phyloP scores from a whole-genome alignment of 2,329 filamentous ascomycete genomes.

The Alternaria gansuensis region DNA sequence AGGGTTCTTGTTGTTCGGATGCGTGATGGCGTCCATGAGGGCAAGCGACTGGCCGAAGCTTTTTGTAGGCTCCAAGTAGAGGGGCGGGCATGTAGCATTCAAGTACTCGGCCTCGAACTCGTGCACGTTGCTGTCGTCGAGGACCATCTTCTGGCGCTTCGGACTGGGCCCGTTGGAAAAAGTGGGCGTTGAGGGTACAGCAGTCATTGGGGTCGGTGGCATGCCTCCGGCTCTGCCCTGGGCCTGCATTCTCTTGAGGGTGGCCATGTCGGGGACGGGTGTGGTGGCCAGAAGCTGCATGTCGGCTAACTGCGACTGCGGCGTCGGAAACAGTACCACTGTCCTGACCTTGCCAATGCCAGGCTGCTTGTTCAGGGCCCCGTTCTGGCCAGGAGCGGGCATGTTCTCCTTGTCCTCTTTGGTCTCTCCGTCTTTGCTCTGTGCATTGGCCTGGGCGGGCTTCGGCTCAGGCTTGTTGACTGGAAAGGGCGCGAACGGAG shows the following conservation, averaged over 20 bases:
- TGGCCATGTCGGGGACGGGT: slow-evolving; percentile 62
- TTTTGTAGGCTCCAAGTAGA: slow-evolving; percentile 80
- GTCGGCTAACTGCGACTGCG: slow-evolving; percentile 77
- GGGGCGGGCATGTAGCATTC: slow-evolving; percentile 74
- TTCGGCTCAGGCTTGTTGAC: slow-evolving; percentile 40
- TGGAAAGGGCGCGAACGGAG: slow-evolving; percentile 79
- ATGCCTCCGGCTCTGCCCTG: slow-evolving; percentile 60
- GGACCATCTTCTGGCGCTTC: slow-evolving; percentile 76
- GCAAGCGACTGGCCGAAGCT: slow-evolving; percentile 73
- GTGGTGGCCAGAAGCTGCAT: slow-evolving; percentile 79
- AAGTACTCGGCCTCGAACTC: slow-evolving; percentile 80
- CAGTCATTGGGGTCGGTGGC: slow-evolving; percentile 71
- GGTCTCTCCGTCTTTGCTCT: slow-evolving; percentile 31
- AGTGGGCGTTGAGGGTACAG: slow-evolving; percentile 64
- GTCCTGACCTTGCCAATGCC: slow-evolving; percentile 70
- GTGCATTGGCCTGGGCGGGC: slow-evolving; percentile 34
- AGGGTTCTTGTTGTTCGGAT: slow-evolving; percentile 78
- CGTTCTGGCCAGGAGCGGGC: slow-evolving; percentile 61
- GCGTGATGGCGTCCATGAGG: slow-evolving; percentile 74
- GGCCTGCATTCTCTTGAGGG: slow-evolving; percentile 60
- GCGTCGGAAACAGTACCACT: slow-evolving; percentile 84
- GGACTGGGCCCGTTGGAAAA: slow-evolving; percentile 70
- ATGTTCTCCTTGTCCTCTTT: slow-evolving; percentile 66
- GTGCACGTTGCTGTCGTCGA: slow-evolving; percentile 77
- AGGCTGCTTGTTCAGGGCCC: slow-evolving; percentile 56